Base-by-base conservation (phyloP, 306 rosid species). In the Begonia fuchsioides region DNA sequence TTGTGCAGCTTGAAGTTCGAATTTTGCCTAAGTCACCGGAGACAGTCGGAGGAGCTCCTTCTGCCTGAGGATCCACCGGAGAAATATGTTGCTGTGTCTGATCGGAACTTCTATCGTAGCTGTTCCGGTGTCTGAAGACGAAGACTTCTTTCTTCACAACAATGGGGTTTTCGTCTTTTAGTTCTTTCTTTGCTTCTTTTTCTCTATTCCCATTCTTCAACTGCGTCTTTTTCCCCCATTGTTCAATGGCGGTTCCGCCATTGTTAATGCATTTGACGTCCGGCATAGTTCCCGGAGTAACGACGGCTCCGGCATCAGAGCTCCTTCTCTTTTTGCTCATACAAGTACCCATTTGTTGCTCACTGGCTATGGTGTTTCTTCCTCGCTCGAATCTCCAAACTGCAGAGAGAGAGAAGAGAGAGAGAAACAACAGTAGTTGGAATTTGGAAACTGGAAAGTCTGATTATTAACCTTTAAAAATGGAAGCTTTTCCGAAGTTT, bases 311-410 rank as follows among this genome's bases (percentile, higher is more conserved):
- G 5, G 67, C n/a, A 39, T 68, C 44, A 51, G 70, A 56, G 53
- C 78, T 38, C 32, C 17, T 61, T 59, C 70, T 78, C 78, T 87
- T 83, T 70, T 72, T 88, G 73, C 95, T 88, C 60, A 83, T 66
- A 76, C 97, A 88, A 59, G 82, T 32, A 57, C 97, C 97, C 97
- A 84, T 84, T 44, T 59, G 68, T n/a, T n/a, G n/a, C n/a, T n/a
- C n/a, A n/a, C n/a, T 59, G 53, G 15, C 19, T 58, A 47, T 20
- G 54, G 66, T 35, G 43, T 20, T 9, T 26, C 35, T 26, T 26
- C 35, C 35, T 26, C 35, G 7, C 8, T 26, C 13, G 0, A 19
- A 11, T 19, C n/a, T 13, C 9, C n/a, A 18, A 49, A 4, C 3
- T 11, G 32, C 1, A 26, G 32, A 51, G 38, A 39, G 38, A 26